Percentiles rank a stretch among this genome's conserved stretches.
phyloP scores from a whole-genome alignment of 2,329 filamentous ascomycete genomes.

The Cucurbitaria berberidis region DNA sequence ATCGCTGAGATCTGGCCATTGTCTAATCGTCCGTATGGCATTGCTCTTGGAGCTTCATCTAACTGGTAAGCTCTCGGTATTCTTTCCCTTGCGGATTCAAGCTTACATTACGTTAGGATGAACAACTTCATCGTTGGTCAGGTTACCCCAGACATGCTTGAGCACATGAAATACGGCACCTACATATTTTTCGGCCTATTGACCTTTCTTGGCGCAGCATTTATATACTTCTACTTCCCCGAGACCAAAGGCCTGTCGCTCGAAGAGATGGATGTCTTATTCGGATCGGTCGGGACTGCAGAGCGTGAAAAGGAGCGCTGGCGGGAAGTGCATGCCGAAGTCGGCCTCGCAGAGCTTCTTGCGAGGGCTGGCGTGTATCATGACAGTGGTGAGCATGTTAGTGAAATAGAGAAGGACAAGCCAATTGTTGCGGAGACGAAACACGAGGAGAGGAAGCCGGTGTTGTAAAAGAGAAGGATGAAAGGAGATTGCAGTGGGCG shows the following conservation, averaged over 20 bases:
- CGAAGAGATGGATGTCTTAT: slow-evolving; percentile 69
- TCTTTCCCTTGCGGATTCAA: background rate
- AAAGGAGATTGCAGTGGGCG: background rate
- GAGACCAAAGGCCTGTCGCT: slow-evolving; percentile 61
- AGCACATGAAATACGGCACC: slow-evolving; percentile 69
- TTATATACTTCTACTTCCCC: slow-evolving; percentile 59
- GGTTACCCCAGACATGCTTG: slow-evolving; percentile 72
- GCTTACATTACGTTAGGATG: slow-evolving; percentile 39
- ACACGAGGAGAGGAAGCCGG: slow-evolving; percentile 10
- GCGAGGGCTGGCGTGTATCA: slow-evolving; percentile 13
- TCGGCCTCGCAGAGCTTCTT: slow-evolving; percentile 61
- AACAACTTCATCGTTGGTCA: slow-evolving; percentile 69
- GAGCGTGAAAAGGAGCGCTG: slow-evolving; percentile 1
- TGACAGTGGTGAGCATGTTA: slow-evolving; percentile 6
- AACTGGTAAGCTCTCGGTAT: slow-evolving; percentile 38
- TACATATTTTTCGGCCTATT: slow-evolving; percentile 74
- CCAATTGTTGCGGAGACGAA: slow-evolving; percentile 13
- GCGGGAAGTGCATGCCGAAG: slow-evolving; percentile 69
- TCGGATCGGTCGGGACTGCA: slow-evolving; percentile 69
- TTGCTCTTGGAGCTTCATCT: slow-evolving; percentile 65
- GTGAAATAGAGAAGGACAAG: slow-evolving; percentile 17
- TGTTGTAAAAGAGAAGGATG: slow-evolving; percentile 2
- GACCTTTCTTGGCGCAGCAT: slow-evolving; percentile 66
- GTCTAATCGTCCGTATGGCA: slow-evolving; percentile 70
- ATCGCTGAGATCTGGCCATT: slow-evolving; percentile 78